These are phyloP conservation scores for Discostella stelligera DNA, from an alignment of 352 stramenopile genomes.

Conservation along the genomic window DNA sequence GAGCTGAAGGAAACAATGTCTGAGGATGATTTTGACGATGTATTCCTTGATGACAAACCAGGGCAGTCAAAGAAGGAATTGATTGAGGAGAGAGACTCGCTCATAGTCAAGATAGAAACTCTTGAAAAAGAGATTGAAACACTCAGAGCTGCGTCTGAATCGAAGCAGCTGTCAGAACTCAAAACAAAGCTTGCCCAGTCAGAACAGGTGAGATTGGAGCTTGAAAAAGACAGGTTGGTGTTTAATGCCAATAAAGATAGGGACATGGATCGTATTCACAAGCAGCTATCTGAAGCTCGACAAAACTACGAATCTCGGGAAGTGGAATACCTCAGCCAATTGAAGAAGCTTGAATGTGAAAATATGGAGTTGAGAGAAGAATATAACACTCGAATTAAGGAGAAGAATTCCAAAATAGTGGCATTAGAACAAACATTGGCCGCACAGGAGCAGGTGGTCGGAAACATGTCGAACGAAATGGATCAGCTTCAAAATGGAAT, in stretches of 20 bases:
- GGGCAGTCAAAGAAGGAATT: conserved; percentile 21
- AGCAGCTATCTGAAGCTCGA: conserved; percentile 52
- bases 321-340: conserved; percentile 45
- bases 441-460: conserved; percentile 73
- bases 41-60: conserved; percentile 21
- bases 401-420: conserved; percentile 71
- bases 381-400: conserved; percentile 49
- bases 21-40: conserved; percentile 28
- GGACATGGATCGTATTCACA: conserved; percentile 66
- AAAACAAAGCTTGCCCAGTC: conserved; percentile 41
- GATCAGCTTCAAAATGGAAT: conserved; percentile 76
- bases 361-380: conserved; percentile 55
- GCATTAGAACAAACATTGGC: conserved; percentile 71
- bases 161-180: conserved; percentile 29
- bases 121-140: conserved; percentile 43
- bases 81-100: conserved; percentile 26
- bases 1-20: conserved; percentile 30
- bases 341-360: conserved; percentile 57
- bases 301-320: conserved; percentile 31
- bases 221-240: conserved; percentile 53
- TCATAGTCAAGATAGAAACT: conserved; percentile 33
- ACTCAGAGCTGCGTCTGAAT: conserved; percentile 28
- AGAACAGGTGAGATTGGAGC: conserved; percentile 41
- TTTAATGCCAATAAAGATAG: conserved; percentile 64
- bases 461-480: conserved; percentile 74